phyloP scores from a whole-genome alignment of 73 alveolate genomes.

The Paramecium sexaurelia region DNA sequence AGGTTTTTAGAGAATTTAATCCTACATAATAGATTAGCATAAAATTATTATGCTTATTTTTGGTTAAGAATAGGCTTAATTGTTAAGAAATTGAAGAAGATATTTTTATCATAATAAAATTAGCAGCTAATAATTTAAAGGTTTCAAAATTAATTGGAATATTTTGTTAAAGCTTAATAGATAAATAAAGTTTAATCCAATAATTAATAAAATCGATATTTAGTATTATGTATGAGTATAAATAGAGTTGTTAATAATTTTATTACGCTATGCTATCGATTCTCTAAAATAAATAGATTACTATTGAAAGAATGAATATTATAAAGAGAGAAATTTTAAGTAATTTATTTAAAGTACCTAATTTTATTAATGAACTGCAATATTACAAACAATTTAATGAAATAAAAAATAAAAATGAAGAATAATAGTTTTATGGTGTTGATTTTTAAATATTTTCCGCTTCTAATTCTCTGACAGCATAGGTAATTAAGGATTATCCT shows the following conservation, averaged over 20 bases:
- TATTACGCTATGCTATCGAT: background rate
- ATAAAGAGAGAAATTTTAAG: background rate
- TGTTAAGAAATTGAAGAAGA: background rate
- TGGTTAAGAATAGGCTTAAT: background rate
- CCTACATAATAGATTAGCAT: background rate
- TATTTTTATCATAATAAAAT: background rate
- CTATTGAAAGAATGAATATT: background rate
- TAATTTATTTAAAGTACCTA: background rate
- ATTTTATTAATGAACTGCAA: background rate
- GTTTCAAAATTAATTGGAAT: slow-evolving; percentile 13
- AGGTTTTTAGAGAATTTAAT: background rate
- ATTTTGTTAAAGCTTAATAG: background rate
- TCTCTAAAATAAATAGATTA: background rate
- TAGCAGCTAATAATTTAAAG: background rate
- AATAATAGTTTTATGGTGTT: background rate
- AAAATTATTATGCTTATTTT: background rate
- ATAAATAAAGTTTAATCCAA: background rate
- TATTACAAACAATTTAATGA: slow-evolving; percentile 1
- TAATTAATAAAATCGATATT: background rate
- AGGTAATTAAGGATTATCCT: slow-evolving; percentile 1
- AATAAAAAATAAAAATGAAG: background rate
- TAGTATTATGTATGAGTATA: background rate
- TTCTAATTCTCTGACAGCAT: background rate
- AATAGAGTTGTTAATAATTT: background rate
- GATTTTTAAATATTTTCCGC: slow-evolving; percentile 1